Evolutionary conservation across 306 rosid genomes (phyloP).

Genomic region (Cicer judaicum): DNA sequence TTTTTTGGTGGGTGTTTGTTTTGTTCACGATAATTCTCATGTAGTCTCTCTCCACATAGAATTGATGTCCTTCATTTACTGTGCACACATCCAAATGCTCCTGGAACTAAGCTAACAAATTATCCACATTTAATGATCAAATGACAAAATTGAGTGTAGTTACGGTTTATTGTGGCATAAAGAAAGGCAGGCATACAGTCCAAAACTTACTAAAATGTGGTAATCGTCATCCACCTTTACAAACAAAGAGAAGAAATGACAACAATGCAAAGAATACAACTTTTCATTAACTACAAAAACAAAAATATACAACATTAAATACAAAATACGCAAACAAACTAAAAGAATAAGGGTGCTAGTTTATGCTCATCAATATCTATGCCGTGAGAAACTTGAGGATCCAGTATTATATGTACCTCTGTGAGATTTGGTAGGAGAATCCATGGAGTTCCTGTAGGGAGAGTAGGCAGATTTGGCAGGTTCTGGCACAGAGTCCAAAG

Average conservation of each 20-base stretch:
- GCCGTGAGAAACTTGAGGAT: constrained; percentile 70
- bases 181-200: constrained; percentile 35
- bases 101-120: constrained; percentile 28
- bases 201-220: constrained; percentile 42
- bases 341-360: constrained; percentile 46
- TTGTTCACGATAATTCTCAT: not conserved
- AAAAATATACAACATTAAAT: constrained; percentile 53
- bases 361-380: constrained; percentile 65
- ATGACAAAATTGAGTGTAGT: constrained; percentile 27
- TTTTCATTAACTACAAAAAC: constrained; percentile 49
- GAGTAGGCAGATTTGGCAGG: constrained; percentile 76
- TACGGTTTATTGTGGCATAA: constrained; percentile 26
- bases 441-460: constrained; percentile 65
- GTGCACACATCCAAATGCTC: constrained; percentile 17
- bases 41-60: constrained; percentile 6
- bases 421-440: constrained; percentile 66
- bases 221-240: constrained; percentile 43
- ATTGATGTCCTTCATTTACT: constrained; percentile 6
- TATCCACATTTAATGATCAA: constrained; percentile 10
- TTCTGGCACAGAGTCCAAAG: constrained; percentile 77
- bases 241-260: constrained; percentile 22
- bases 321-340: constrained; percentile 46
- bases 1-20: not conserved
- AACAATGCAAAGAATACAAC: constrained; percentile 44
- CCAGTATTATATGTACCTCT: constrained; percentile 62